Evolutionary conservation across 1,284 basidiomycete species (phyloP).

Genomic region (Ceratobasidium sp.): DNA sequence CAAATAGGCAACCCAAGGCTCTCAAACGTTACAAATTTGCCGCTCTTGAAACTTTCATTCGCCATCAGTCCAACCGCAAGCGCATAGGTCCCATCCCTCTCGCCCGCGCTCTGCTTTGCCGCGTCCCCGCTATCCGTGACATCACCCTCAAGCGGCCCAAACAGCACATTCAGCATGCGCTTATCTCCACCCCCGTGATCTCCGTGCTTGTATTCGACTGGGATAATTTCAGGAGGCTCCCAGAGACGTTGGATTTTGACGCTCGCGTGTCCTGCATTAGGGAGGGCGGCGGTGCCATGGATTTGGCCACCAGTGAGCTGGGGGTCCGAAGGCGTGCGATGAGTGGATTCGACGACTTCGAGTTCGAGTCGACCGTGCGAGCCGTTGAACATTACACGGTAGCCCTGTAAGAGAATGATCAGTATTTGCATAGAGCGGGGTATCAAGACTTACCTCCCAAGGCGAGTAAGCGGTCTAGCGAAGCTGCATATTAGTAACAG

Average conservation of each 20-base stretch:
- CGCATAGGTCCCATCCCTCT: conserved; percentile 67
- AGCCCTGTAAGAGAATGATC: conserved; percentile 58
- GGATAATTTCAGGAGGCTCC: conserved; percentile 63
- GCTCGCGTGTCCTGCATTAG: conserved; percentile 64
- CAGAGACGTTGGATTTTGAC: conserved; percentile 66
- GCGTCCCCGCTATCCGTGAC: conserved; percentile 62
- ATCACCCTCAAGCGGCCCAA: conserved; percentile 64
- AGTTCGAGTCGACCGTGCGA: conserved; percentile 69
- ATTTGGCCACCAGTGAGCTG: conserved; percentile 60
- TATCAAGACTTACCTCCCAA: conserved; percentile 54
- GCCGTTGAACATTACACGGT: conserved; percentile 70
- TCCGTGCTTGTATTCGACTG: conserved; percentile 63
- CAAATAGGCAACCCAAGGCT: conserved; percentile 50
- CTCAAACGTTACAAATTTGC: conserved; percentile 62
- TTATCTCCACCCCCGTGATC: conserved; percentile 70
- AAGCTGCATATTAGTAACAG: background rate
- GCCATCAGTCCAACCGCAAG: conserved; percentile 68
- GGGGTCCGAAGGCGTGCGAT: conserved; percentile 57
- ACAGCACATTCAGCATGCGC: conserved; percentile 67
- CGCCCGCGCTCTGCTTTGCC: conserved; percentile 64
- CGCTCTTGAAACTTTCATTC: conserved; percentile 68
- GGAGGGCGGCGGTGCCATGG: conserved; percentile 64
- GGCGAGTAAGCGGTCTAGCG: conserved; percentile 61
- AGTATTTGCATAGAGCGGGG: background rate
- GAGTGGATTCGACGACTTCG: conserved; percentile 66